A percentile compares a stretch with the other conserved stretches of the same genome.
Evolutionary conservation across 2,329 filamentous ascomycete genomes (phyloP).

Genomic region (Dothideomycetes sp.): DNA sequence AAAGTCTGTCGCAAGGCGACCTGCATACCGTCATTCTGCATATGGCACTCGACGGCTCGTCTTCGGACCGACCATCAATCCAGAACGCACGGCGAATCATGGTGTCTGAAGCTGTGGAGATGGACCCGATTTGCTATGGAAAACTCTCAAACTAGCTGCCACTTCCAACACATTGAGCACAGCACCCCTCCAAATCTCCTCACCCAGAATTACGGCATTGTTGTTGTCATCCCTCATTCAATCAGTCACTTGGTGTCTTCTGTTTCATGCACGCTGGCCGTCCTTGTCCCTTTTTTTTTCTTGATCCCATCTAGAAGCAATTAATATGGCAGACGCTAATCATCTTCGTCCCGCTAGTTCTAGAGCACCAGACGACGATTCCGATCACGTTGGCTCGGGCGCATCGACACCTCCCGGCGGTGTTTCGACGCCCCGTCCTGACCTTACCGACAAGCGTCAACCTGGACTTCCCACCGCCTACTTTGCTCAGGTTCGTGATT

Average conservation of each 20-base stretch:
- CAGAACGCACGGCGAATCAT: conserved; percentile 1
- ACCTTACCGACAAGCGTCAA: conserved; percentile 87
- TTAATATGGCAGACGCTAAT: conserved; percentile 25
- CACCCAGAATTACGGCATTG: background rate
- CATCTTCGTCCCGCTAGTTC: conserved; percentile 30
- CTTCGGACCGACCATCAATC: conserved; percentile 3
- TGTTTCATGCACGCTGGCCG: conserved; percentile 2
- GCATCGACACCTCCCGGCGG: conserved; percentile 76
- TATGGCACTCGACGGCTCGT: background rate
- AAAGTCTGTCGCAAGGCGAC: conserved; percentile 2
- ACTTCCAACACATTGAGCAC: conserved; percentile 6
- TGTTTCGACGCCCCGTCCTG: conserved; percentile 84
- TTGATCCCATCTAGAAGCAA: conserved; percentile 17
- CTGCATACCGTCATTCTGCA: conserved; percentile 10
- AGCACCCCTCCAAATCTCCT: background rate
- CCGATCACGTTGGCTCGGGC: conserved; percentile 67
- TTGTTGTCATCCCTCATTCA: conserved; percentile 1
- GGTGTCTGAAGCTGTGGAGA: conserved; percentile 1
- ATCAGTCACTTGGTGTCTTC: background rate
- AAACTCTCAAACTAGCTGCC: conserved; percentile 3
- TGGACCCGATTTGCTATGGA: background rate
- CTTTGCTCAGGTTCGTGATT: conserved; percentile 98
- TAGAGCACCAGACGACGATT: conserved; percentile 55
- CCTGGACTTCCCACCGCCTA: conserved; percentile 90
- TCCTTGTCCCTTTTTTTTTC: conserved; percentile 13